Evolutionary conservation across 345 rosid species (phyloP).

Genomic region (Corymbia maculata): DNA sequence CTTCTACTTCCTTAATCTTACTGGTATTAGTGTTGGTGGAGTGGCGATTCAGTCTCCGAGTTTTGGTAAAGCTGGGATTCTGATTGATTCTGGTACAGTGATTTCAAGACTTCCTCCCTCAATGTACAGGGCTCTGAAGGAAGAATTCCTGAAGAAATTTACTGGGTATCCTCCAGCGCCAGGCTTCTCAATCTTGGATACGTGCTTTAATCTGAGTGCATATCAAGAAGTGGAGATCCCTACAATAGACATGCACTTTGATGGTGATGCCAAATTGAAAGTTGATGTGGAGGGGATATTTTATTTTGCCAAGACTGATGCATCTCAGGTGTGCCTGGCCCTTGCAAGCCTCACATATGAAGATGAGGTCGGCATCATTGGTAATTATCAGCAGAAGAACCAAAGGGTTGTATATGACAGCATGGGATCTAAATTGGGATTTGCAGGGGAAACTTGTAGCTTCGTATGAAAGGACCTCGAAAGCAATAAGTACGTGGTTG

Average conservation of each 20-base stretch:
- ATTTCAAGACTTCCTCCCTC: conserved; percentile 72
- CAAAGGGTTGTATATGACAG: conserved; percentile 81
- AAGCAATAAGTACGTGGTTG: not conserved
- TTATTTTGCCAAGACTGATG: conserved; percentile 65
- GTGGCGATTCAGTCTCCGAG: conserved; percentile 22
- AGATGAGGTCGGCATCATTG: conserved; percentile 61
- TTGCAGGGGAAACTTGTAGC: conserved; percentile 72
- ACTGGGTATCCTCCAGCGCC: conserved; percentile 63
- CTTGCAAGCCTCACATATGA: conserved; percentile 66
- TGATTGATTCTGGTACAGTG: conserved; percentile 88
- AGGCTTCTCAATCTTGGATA: conserved; percentile 63
- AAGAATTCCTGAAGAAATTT: conserved; percentile 63
- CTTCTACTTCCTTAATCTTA: conserved; percentile 77
- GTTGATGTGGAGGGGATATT: conserved; percentile 68
- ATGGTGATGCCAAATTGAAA: conserved; percentile 39
- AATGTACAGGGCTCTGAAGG: conserved; percentile 57
- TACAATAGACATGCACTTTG: conserved; percentile 41
- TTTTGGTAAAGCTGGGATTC: conserved; percentile 31
- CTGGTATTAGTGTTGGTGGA: conserved; percentile 56
- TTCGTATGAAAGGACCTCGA: conserved; percentile 10
- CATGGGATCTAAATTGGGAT: conserved; percentile 49
- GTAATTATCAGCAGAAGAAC: conserved; percentile 82
- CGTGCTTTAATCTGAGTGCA: conserved; percentile 73
- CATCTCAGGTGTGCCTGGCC: conserved; percentile 80
- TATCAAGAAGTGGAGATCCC: conserved; percentile 68